These are phyloP conservation scores for Cladophialophora immunda DNA, from an alignment of 2,329 filamentous ascomycete genomes.

Conservation along the genomic window DNA sequence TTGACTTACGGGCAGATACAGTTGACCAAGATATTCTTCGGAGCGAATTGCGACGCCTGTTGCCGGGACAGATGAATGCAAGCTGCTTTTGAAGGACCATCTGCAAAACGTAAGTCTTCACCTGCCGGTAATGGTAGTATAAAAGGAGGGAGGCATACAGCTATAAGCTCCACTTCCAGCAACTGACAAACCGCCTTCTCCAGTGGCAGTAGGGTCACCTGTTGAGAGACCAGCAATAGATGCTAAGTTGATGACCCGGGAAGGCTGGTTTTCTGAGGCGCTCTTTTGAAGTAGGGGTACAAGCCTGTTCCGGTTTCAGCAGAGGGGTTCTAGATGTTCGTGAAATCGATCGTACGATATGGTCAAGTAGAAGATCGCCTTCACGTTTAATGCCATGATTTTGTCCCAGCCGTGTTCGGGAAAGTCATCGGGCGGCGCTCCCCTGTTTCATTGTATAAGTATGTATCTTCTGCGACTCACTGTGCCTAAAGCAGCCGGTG, in stretches of 20 bases:
- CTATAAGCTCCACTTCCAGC: conserved; percentile 62
- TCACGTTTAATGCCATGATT: conserved; percentile 63
- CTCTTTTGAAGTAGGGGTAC: conserved; percentile 58
- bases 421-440: conserved; percentile 66
- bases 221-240: conserved; percentile 57
- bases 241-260: conserved; percentile 63
- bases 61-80: conserved; percentile 62
- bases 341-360: conserved; percentile 41
- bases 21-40: conserved; percentile 62
- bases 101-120: conserved; percentile 32
- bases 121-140: neutral
- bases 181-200: conserved; percentile 60
- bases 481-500: neutral
- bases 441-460: conserved; percentile 45
- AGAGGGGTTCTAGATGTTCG: neutral
- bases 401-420: conserved; percentile 67
- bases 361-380: conserved; percentile 58
- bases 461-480: conserved; percentile 56
- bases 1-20: conserved; percentile 47
- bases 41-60: conserved; percentile 60
- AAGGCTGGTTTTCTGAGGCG: conserved; percentile 52
- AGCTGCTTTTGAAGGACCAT: conserved; percentile 63
- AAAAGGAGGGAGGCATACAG: conserved; percentile 42
- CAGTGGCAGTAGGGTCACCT: conserved; percentile 54
- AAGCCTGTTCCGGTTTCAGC: conserved; percentile 42